Conservation (phyloP, 1,139 yeast genomes). For the Protomyces pachydermus region DNA sequence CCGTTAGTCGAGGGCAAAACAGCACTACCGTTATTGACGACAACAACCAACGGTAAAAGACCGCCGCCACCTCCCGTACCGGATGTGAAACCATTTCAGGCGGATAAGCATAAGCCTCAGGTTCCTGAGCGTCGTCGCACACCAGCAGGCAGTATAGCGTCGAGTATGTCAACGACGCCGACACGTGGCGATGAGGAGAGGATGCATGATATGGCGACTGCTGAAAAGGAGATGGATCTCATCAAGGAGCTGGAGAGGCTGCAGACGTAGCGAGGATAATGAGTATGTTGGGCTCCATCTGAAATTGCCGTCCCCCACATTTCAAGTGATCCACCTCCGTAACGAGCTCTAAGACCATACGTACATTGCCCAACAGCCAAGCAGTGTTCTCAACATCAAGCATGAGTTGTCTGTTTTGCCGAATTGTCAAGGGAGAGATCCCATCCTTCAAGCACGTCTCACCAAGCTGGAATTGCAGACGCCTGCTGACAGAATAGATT, state of each 20-base stretch:
- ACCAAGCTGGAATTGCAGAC: background rate
- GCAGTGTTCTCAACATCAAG: no score
- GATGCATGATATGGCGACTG: background rate
- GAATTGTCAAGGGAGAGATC: conserved; percentile 69
- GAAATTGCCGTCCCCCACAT: background rate
- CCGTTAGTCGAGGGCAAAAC: background rate
- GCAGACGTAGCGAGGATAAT: background rate
- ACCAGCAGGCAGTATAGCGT: background rate
- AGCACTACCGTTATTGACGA: background rate
- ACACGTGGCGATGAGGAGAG: background rate
- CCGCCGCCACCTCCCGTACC: background rate
- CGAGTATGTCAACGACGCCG: background rate
- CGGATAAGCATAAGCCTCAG: background rate
- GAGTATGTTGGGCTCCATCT: background rate
- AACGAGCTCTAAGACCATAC: no score
- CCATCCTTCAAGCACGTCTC: conserved; percentile 10
- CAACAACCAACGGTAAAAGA: background rate
- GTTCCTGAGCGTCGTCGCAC: background rate
- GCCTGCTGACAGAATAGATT: conserved; percentile 52
- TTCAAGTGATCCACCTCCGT: background rate
- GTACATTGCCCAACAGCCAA: no score
- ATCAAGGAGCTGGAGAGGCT: background rate
- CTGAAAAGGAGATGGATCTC: background rate
- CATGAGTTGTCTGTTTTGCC: conserved; percentile 70
- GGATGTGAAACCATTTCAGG: background rate